Evolutionary conservation across 495 filamentous ascomycete genomes (phyloP).

Genomic region (Viridothelium virens): DNA sequence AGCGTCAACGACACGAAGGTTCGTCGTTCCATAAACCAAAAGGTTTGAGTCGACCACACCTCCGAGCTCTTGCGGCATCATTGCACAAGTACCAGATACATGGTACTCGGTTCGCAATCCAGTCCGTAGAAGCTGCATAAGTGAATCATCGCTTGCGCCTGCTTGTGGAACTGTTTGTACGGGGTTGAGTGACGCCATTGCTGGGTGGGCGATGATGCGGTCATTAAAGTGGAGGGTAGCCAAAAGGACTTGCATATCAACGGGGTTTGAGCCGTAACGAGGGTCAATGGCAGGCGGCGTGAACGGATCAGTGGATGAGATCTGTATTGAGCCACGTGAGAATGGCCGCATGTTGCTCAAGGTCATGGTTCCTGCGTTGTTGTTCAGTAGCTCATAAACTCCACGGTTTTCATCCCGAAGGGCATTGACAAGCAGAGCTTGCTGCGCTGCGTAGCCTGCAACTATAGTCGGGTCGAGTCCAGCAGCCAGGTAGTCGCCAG

Average conservation of each 20-base stretch:
- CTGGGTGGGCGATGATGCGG: conserved; percentile 30
- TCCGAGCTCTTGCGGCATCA: conserved; percentile 42
- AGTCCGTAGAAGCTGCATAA: conserved; percentile 15
- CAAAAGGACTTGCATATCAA: conserved; percentile 38
- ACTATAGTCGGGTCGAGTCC: conserved; percentile 35
- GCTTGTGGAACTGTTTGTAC: conserved; percentile 23
- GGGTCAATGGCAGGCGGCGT: conserved; percentile 24
- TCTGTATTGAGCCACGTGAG: conserved; percentile 22
- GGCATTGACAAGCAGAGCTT: conserved; percentile 26
- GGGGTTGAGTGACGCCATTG: conserved; percentile 33
- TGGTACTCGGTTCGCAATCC: conserved; percentile 26
- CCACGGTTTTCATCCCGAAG: conserved; percentile 35
- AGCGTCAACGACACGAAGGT: conserved; percentile 42
- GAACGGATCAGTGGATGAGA: conserved; percentile 24
- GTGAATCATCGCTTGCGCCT: conserved; percentile 20
- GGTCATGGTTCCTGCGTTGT: conserved; percentile 35
- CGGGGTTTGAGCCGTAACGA: conserved; percentile 37
- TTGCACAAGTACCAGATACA: conserved; percentile 43
- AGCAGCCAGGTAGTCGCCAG: conserved; percentile 29
- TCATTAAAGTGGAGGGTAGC: conserved; percentile 35
- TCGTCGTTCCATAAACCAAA: conserved; percentile 43
- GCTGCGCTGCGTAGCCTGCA: conserved; percentile 38
- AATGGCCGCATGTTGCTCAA: conserved; percentile 30
- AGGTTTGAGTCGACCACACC: conserved; percentile 45
- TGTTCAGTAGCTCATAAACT: conserved; percentile 38